phyloP scores from a whole-genome alignment of 768 basidiomycete species.

The Ramaria rubella region DNA sequence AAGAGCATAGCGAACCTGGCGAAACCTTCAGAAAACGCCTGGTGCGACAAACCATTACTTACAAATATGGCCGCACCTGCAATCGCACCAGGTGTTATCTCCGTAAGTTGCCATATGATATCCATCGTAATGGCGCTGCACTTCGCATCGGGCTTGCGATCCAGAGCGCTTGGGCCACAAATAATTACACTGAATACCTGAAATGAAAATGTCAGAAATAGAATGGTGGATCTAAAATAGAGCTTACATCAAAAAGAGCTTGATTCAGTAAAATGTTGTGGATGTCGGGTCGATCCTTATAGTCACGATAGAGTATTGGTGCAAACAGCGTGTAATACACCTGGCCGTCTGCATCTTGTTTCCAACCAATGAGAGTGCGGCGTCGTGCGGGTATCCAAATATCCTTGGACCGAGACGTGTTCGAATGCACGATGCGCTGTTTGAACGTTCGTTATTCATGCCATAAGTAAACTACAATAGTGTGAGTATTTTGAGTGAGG shows the following conservation, averaged over 20 bases:
- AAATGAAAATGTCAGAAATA: neutral
- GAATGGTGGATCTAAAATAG: neutral
- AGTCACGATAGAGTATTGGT: neutral
- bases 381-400: neutral
- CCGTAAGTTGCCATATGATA: neutral
- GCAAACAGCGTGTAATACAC: neutral
- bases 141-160: neutral
- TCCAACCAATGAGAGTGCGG: neutral
- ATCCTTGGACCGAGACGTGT: neutral
- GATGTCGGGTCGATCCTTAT: neutral
- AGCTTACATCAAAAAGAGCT: neutral
- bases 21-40: neutral
- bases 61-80: neutral
- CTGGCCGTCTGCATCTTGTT: neutral
- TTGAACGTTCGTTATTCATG: neutral
- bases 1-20: neutral
- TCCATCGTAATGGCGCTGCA: neutral
- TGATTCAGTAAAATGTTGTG: neutral
- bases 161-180: neutral
- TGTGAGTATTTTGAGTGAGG: neutral
- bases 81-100: neutral
- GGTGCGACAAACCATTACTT: neutral
- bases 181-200: neutral
- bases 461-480: neutral
- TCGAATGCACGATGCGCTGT: neutral